A percentile compares a stretch with the other conserved stretches of the same genome.
These are phyloP conservation scores for Russula foetens DNA, from an alignment of 768 basidiomycete species.

Conservation along the genomic window DNA sequence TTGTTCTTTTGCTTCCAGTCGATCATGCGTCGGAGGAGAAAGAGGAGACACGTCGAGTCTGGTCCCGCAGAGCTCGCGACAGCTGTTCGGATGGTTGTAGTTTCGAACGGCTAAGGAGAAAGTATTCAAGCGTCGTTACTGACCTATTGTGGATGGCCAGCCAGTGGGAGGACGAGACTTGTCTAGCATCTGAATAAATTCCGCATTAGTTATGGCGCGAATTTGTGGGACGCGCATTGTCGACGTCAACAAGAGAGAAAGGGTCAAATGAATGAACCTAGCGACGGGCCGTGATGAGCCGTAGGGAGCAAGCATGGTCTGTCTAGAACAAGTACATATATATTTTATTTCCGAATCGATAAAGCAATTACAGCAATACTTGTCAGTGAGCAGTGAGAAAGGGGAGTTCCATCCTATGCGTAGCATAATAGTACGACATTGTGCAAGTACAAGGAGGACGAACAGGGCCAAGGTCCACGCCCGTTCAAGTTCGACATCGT, in stretches of 20 bases:
- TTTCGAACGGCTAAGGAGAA: background rate
- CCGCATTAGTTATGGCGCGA: slow-evolving; percentile 23
- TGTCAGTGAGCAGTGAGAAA: background rate
- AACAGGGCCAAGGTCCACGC: slow-evolving; percentile 44
- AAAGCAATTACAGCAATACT: background rate
- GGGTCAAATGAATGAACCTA: too few species aligned
- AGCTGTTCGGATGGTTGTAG: slow-evolving; percentile 31
- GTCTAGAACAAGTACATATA: background rate
- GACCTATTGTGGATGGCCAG: slow-evolving; percentile 44
- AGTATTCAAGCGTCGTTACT: slow-evolving; percentile 3
- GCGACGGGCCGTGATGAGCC: too few species aligned
- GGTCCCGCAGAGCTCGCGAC: slow-evolving; percentile 78
- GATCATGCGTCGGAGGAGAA: slow-evolving; percentile 40
- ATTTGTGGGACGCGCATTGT: background rate
- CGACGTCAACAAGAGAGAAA: too few species aligned
- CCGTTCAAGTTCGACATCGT: slow-evolving; percentile 46
- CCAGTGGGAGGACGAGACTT: slow-evolving; percentile 41
- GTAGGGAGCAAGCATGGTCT: too few species aligned
- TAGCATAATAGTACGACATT: slow-evolving; percentile 18
- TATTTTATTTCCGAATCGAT: background rate
- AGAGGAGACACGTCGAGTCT: slow-evolving; percentile 74
- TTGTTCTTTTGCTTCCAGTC: slow-evolving; percentile 10
- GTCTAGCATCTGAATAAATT: slow-evolving; percentile 43
- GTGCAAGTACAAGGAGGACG: slow-evolving; percentile 41
- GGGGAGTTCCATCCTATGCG: slow-evolving; percentile 4